Percentiles rank a stretch among this genome's conserved stretches.
Evolutionary conservation across 345 rosid genomes (phyloP).

Genomic region (Carallia pectinifolia): DNA sequence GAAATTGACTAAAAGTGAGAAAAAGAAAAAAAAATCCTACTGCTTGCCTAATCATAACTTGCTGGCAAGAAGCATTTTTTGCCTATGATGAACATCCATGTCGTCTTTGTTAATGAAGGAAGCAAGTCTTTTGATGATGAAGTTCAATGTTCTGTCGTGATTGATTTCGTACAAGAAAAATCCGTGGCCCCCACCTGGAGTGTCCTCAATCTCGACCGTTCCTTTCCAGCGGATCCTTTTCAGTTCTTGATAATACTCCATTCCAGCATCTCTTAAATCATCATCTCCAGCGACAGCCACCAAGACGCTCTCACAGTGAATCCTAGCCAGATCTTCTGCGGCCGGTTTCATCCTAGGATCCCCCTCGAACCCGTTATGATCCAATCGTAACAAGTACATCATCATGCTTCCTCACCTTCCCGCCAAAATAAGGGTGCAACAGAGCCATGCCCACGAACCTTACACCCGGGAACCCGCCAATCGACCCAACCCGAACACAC

Average conservation of each 20-base stretch:
- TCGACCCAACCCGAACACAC: conserved; percentile 30
- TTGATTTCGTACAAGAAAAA: conserved; percentile 22
- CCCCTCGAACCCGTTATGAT: conserved; percentile 23
- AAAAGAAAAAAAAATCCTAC: too few relatives aligned
- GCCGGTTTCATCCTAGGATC: conserved; percentile 45
- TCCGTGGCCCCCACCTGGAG: conserved; percentile 22
- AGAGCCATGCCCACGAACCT: conserved; percentile 35
- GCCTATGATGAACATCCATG: too few relatives aligned
- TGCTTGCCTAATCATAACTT: too few relatives aligned
- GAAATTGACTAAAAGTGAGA: too few relatives aligned
- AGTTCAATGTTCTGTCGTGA: conserved; percentile 8
- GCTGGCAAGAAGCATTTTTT: too few relatives aligned
- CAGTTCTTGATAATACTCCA: conserved; percentile 29
- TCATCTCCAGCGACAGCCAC: conserved; percentile 42
- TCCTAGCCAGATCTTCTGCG: conserved; percentile 25
- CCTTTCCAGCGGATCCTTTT: conserved; percentile 40
- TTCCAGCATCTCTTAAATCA: conserved; percentile 17
- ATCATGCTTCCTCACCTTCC: conserved; percentile 36
- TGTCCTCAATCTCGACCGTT: conserved; percentile 20
- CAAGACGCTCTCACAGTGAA: conserved; percentile 37
- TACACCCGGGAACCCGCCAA: conserved; percentile 20
- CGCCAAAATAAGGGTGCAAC: conserved; percentile 53
- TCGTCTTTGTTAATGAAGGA: neutral
- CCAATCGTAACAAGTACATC: conserved; percentile 39
- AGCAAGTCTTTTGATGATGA: neutral